A percentile compares a stretch with the other conserved stretches of the same genome.
Evolutionary conservation across 495 filamentous ascomycete genomes (phyloP).

Genomic region (Parachaetomium inaequale): DNA sequence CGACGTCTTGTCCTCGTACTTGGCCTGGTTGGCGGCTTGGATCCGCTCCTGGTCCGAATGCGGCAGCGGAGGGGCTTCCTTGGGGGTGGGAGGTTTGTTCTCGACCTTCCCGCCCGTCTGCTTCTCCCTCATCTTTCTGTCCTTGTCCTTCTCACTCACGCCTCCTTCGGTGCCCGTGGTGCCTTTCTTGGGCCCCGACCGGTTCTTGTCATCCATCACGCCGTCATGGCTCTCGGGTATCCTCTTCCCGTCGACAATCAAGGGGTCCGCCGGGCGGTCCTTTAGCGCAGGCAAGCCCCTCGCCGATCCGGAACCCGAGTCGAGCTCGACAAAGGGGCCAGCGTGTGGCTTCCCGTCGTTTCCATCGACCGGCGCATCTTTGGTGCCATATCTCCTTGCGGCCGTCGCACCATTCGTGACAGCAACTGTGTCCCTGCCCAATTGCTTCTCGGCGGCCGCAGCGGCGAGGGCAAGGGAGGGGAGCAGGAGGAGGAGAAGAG

Average conservation of each 20-base stretch:
- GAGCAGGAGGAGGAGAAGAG: constrained; percentile 45
- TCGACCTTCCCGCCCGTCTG: constrained; percentile 58
- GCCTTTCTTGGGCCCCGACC: constrained; percentile 70
- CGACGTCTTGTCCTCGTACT: constrained; percentile 30
- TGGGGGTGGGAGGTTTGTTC: constrained; percentile 76
- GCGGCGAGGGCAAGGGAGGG: constrained; percentile 42
- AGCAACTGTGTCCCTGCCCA: constrained; percentile 22
- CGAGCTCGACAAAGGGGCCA: constrained; percentile 79
- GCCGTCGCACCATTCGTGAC: constrained; percentile 21
- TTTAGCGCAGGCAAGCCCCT: constrained; percentile 46
- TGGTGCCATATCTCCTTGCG: constrained; percentile 58
- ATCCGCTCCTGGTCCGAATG: constrained; percentile 68
- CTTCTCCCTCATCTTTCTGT: constrained; percentile 56
- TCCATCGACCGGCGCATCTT: constrained; percentile 90
- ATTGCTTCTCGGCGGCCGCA: constrained; percentile 26
- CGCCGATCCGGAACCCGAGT: constrained; percentile 33
- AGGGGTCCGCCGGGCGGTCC: constrained; percentile 46
- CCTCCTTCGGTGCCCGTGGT: constrained; percentile 85
- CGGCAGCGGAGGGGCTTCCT: constrained; percentile 77
- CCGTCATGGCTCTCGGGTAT: constrained; percentile 79
- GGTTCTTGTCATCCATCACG: constrained; percentile 84
- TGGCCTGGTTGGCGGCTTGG: constrained; percentile 40
- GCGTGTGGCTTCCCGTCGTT: constrained; percentile 93
- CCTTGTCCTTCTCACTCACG: constrained; percentile 77
- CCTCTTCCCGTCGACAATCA: constrained; percentile 57